Base-by-base conservation (phyloP, 2,329 filamentous ascomycete genomes). In the Penicillium corylophilum region DNA sequence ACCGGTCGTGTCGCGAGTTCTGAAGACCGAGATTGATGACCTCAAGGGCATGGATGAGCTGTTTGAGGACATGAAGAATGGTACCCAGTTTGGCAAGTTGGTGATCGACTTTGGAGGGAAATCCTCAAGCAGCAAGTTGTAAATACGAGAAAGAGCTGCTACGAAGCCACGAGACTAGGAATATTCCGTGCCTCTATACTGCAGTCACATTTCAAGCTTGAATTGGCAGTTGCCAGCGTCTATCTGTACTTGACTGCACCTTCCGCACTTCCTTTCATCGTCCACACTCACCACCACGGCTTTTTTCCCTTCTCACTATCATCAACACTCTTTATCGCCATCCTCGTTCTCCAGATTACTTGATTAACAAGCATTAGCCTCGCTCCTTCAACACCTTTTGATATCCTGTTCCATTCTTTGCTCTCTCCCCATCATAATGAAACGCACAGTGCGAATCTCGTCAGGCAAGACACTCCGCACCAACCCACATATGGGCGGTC, bases 61-160 rank as follows among this genome's bases (percentile, higher is more conserved):
- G 46, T 97, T 96, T 68, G 85, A 89, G 36, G 90, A 96, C 45
- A 95, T 97, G 84, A 90, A 89, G 68, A 82, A 84, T 5, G 90
- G 87, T 0, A 85, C 76, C 56, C 93, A 97, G 72, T 96, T 97
- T 77, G 94, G 93, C 10, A 97, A 97, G 74, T 72, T 97, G 62
- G 90, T 96, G 1, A 83, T 96, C 59, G 83, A 89, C 63, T 81
- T 92, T 63, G 78, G 39, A 23, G 39, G 70, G 28, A 70, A 69
- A 45, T 48, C 62, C 20, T 53, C 64, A 4, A 67, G 64, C 46
- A 74, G 71, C 59, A 75, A 74, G 64, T 59, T 76, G 55, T 74
- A 63, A 64, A 54, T 43, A 48, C 22, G 24, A n/a, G 20, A 26
- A 42, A 41, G 24, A 24, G 47, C 38, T 40, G 28, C 23, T 10